Base-by-base conservation (phyloP, 2,329 filamentous ascomycete genomes). In the Verticillium longisporum region DNA sequence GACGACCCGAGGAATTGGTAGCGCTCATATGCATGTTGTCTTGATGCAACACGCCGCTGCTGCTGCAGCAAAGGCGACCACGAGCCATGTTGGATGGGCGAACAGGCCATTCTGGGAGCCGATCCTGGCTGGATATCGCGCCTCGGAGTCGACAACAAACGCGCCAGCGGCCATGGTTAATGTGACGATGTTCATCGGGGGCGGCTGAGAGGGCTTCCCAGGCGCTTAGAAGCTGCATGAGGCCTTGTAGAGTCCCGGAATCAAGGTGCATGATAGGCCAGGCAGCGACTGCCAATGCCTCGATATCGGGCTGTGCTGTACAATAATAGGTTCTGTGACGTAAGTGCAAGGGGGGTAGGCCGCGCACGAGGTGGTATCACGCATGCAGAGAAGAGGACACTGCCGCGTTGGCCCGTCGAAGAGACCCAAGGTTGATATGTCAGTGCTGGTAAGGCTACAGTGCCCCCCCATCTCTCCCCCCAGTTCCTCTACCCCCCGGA, bases 131-230 rank as follows among this genome's bases (percentile, higher is more conserved):
- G 36, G 18, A 41, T 36, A 37, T 41, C 38, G 56, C 37, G 37
- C 13, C 41, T 45, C 21, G 2, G 15, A 21, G 37, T 31, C 14
- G 41, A 21, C 32, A n/a, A 18, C 36, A 58, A 15, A 15, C 18
- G 56, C 56, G 38, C 15, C 31, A 41, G 37, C 11, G 32, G 56
- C n/a, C 18, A 5, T 15, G 21, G 21, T 26, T 10, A 31, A 31
- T 31, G 26, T 32, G 37, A 21, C 33, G 21, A 41, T 50, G 37
- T 7, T 13, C 37, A 45, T 33, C 26, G 53, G 57, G 37, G 57
- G 57, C 57, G 57, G 57, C 57, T 59, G 41, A 18, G 15, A 59
- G 50, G 38, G 45, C 57, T 33, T 55, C 57, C 57, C 18, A 31
- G 57, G 57, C 57, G 57, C 57, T 55, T 59, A 59, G 36, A 37